Percentiles rank a stretch among this genome's conserved stretches.
Evolutionary conservation across 805 yeast genomes (phyloP).

Genomic region (Sugiyamaella floridensis): DNA sequence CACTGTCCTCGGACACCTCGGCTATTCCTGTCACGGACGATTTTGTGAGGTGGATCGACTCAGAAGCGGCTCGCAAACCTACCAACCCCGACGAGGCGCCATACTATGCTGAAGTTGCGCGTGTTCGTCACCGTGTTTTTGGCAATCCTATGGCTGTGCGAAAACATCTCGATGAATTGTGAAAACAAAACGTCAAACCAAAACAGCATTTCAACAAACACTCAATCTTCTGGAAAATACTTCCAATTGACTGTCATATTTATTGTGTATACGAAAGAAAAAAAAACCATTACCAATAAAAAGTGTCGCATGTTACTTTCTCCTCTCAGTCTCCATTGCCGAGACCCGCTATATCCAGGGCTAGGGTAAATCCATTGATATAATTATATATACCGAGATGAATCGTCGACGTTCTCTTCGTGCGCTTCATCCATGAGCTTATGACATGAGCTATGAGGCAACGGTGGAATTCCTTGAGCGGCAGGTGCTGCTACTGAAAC

Average conservation of each 20-base stretch:
- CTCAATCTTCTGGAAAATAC: neutral
- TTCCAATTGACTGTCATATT: too few relatives aligned
- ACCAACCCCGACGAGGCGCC: neutral
- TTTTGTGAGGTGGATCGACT: slow-evolving; percentile 57
- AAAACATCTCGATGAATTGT: slow-evolving; percentile 40
- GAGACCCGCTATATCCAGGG: too few relatives aligned
- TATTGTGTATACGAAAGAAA: too few relatives aligned
- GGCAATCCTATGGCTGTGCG: slow-evolving; percentile 72
- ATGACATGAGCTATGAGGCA: neutral
- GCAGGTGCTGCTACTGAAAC: neutral
- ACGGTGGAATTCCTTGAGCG: neutral
- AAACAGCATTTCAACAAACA: neutral
- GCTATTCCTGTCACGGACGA: slow-evolving; percentile 33
- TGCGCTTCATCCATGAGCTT: neutral
- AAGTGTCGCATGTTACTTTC: too few relatives aligned
- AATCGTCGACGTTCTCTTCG: too few relatives aligned
- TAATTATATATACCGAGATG: too few relatives aligned
- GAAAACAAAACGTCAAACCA: neutral
- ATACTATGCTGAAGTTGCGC: slow-evolving; percentile 9
- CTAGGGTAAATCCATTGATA: too few relatives aligned
- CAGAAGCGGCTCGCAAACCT: slow-evolving; percentile 32
- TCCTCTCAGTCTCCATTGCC: too few relatives aligned
- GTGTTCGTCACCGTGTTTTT: slow-evolving; percentile 58
- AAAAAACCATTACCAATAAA: too few relatives aligned
- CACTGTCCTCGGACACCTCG: slow-evolving; percentile 10